Percentiles rank a stretch among this genome's conserved stretches.
phyloP scores from a whole-genome alignment of 495 filamentous ascomycete species.

The Neurospora cerealis region DNA sequence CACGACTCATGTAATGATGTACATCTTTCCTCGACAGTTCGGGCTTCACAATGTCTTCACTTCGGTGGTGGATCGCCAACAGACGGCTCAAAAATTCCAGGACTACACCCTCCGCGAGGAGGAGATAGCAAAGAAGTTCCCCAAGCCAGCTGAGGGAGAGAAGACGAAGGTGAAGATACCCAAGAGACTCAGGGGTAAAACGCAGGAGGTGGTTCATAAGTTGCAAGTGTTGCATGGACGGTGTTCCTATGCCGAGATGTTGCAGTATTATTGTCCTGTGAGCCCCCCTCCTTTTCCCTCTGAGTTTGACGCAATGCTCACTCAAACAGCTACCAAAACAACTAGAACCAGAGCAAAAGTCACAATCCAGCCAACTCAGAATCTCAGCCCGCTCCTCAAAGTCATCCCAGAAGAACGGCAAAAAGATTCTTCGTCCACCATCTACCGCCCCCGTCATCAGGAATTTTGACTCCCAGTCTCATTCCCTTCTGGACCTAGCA shows the following conservation, averaged over 20 bases:
- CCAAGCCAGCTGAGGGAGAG: slow-evolving; percentile 7
- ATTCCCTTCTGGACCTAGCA: slow-evolving; percentile 56
- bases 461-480: slow-evolving; percentile 1
- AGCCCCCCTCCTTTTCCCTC: too few relatives aligned
- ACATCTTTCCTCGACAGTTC: slow-evolving; percentile 90
- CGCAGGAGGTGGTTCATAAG: slow-evolving; percentile 49
- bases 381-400: background rate
- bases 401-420: background rate
- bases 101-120: slow-evolving; percentile 77
- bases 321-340: slow-evolving; percentile 4
- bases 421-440: background rate
- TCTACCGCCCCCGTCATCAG: background rate
- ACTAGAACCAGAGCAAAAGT: background rate
- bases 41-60: slow-evolving; percentile 88
- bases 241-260: slow-evolving; percentile 68
- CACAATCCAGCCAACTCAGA: background rate
- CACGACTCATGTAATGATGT: slow-evolving; percentile 70
- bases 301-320: too few relatives aligned
- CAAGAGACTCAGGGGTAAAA: slow-evolving; percentile 60
- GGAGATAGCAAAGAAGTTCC: slow-evolving; percentile 51
- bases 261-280: slow-evolving; percentile 77
- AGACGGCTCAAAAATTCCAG: slow-evolving; percentile 62
- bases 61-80: slow-evolving; percentile 46
- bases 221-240: slow-evolving; percentile 59
- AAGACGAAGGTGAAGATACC: slow-evolving; percentile 43